Base-by-base conservation (phyloP, 805 yeast genomes). In the Lipomyces anomalus region DNA sequence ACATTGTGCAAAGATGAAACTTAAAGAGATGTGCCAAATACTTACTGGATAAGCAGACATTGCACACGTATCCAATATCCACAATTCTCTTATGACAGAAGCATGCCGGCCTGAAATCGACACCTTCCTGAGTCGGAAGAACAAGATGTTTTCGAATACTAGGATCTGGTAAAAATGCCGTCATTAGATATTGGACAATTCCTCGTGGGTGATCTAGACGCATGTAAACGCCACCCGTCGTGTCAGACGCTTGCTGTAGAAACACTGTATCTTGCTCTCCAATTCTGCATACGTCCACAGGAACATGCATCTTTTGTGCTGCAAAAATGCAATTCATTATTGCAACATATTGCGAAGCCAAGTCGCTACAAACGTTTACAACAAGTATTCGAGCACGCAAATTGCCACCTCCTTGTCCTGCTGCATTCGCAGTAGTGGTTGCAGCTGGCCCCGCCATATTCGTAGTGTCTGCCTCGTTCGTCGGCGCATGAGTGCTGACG, bases 321-420 rank as follows among this genome's bases (percentile, higher is more conserved):
- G 97, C 90, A 67, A 92, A 92, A 24, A 92, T 90, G 48, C 92
- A 75, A 64, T 92, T 92, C 97, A 92, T 92, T 36, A 87, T 80
- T 3, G 97, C 84, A 36, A 90, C 85, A 63, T 92, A 94, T 47
- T 85, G 86, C 42, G 86, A 70, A 4, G 87, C 78, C 45, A 78
- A 80, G 57, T 86, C 88, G 51, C 79, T 86, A 53, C 82, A 78
- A 22, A 87, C 74, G 48, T 80, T 78, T 2, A 84, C 61, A 9
- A 81, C 72, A 48, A 84, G 57, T 4, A 83, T 67, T 39, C 89
- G 73, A 0, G 96, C 80, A 40, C 82, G 80, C 47, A 84, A 63
- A 36, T 66, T 64, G 20, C 73, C 23, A 4, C 29, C n/a, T 17
- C 4, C 16, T 26, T 21, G 16, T 4, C 28, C 9, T 29, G 33